Conservation (phyloP, 2,329 filamentous ascomycete species). For the Chaetomium sp. region DNA sequence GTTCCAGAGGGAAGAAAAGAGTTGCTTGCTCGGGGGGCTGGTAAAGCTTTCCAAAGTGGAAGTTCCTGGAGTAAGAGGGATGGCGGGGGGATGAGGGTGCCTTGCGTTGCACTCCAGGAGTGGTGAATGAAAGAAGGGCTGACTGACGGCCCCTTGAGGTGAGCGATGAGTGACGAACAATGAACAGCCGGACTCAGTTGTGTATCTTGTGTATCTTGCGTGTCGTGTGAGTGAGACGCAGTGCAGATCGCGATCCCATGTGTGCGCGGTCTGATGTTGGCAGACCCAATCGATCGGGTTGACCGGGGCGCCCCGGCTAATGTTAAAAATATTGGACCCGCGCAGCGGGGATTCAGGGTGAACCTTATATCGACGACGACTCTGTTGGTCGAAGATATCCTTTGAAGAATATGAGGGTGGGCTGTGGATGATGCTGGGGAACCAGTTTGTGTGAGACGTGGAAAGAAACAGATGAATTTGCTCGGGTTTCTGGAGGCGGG, state of each 20-base stretch:
- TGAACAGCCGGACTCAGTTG: not conserved
- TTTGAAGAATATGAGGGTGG: not conserved
- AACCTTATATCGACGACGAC: constrained; percentile 15
- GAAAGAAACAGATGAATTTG: not conserved
- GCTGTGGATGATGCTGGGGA: not conserved
- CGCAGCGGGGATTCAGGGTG: not conserved
- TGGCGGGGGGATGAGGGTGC: not conserved
- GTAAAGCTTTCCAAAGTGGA: not conserved
- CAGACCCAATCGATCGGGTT: not conserved
- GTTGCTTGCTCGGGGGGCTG: not conserved
- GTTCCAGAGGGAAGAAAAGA: not conserved
- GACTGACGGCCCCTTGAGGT: not conserved
- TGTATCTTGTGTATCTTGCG: not conserved
- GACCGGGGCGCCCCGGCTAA: constrained; percentile 1
- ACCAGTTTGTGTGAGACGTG: not conserved
- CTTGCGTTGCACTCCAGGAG: not conserved
- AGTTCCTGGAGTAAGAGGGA: not conserved
- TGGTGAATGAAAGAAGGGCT: not conserved
- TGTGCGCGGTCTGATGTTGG: not conserved
- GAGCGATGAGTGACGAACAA: not conserved
- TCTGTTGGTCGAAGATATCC: not conserved
- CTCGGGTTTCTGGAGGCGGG: not conserved
- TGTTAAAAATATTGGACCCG: constrained; percentile 4
- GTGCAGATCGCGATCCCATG: not conserved
- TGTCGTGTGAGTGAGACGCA: not conserved